phyloP scores from a whole-genome alignment of 306 rosid genomes.

The Vigna nakashimae region DNA sequence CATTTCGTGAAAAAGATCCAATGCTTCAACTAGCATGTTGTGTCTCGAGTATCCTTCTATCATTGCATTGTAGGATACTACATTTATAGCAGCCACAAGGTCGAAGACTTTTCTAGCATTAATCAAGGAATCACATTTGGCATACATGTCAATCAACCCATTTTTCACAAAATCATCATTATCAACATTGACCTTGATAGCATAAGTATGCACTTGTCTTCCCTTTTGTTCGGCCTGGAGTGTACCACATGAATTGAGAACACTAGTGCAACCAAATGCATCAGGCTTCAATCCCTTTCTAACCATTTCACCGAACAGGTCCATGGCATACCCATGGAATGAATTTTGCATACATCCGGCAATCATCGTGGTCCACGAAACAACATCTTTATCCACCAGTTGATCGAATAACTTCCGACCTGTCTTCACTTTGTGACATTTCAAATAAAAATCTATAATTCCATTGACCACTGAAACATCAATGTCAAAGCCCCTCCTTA shows the following conservation, averaged over 20 bases:
- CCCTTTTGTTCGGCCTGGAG: conserved; percentile 66
- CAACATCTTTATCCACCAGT: conserved; percentile 59
- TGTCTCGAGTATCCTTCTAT: conserved; percentile 86
- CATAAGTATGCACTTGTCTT: conserved; percentile 78
- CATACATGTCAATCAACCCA: conserved; percentile 91
- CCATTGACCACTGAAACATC: conserved; percentile 80
- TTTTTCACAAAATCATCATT: conserved; percentile 76
- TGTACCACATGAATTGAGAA: conserved; percentile 89
- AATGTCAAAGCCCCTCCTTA: conserved; percentile 68
- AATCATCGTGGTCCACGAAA: conserved; percentile 94
- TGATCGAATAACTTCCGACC: conserved; percentile 65
- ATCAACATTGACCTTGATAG: conserved; percentile 70
- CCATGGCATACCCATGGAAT: conserved; percentile 66
- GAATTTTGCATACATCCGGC: conserved; percentile 94
- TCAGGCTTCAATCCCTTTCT: conserved; percentile 70
- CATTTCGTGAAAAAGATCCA: conserved; percentile 70
- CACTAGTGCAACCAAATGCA: conserved; percentile 79
- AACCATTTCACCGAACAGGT: conserved; percentile 71
- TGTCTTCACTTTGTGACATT: conserved; percentile 70
- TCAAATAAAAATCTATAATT: conserved; percentile 75
- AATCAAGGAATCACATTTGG: conserved; percentile 72
- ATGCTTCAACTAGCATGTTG: conserved; percentile 63
- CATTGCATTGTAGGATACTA: conserved; percentile 90
- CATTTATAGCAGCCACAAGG: conserved; percentile 56
- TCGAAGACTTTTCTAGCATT: conserved; percentile 77